Percentiles rank a stretch among this genome's conserved stretches.
phyloP scores from a whole-genome alignment of 345 rosid species.

The Schrenkiella parvula region DNA sequence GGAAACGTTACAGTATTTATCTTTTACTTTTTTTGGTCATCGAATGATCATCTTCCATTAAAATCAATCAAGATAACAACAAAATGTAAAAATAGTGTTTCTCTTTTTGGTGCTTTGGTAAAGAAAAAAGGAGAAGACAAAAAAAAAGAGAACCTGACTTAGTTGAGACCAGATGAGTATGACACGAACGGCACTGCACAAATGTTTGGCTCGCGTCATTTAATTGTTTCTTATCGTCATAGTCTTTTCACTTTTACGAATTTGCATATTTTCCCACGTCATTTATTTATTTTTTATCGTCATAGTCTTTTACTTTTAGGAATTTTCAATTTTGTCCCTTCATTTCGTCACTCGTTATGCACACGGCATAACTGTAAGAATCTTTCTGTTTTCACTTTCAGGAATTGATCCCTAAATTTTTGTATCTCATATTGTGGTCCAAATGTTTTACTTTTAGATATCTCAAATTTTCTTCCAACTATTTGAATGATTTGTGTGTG shows the following conservation, averaged over 20 bases:
- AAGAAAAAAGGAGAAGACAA: neutral
- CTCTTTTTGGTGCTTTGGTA: constrained; percentile 28
- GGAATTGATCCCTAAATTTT: neutral
- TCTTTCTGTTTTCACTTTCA: neutral
- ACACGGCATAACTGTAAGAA: neutral
- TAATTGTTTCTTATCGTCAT: neutral
- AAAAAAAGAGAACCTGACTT: neutral
- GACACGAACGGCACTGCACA: constrained; percentile 37
- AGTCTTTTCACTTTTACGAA: constrained; percentile 5
- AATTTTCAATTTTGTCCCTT: neutral
- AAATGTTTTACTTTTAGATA: neutral
- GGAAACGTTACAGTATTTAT: constrained; percentile 4
- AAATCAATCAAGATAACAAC: constrained; percentile 14
- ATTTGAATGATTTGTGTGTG: neutral
- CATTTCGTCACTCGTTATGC: constrained; percentile 11
- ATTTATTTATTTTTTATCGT: neutral
- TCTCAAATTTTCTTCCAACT: neutral
- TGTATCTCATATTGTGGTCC: neutral
- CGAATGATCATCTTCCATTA: constrained; percentile 28
- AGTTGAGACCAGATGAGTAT: constrained; percentile 15
- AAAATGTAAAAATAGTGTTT: constrained; percentile 21
- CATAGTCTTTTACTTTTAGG: neutral
- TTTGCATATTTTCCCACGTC: neutral
- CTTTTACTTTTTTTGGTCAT: constrained; percentile 19
- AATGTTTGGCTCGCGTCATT: constrained; percentile 4